A percentile compares a stretch with the other conserved stretches of the same genome.
phyloP scores from a whole-genome alignment of 345 rosid genomes.

The Brassica nigra region DNA sequence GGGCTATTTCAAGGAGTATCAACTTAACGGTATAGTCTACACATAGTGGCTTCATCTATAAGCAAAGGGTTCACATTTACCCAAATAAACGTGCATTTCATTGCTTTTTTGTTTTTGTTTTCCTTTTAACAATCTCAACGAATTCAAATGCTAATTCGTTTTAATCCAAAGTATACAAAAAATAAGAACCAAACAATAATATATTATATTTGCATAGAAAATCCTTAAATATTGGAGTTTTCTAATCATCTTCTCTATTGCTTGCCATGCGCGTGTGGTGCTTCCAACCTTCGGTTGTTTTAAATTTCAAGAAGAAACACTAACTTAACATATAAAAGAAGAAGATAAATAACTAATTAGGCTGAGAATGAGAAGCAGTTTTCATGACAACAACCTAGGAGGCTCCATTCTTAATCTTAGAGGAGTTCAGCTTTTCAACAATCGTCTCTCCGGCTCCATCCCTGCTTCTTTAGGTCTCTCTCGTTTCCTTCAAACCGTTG shows the following conservation, averaged over 20 bases:
- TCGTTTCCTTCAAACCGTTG: constrained; percentile 71
- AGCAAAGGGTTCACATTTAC: constrained; percentile 34
- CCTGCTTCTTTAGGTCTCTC: constrained; percentile 78
- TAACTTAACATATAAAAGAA: too few species aligned
- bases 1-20: background rate
- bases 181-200: background rate
- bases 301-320: too few species aligned
- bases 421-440: constrained; percentile 89
- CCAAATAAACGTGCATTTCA: constrained; percentile 32
- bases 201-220: too few species aligned
- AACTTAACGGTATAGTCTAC: background rate
- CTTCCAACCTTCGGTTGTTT: constrained; percentile 25
- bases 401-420: constrained; percentile 76
- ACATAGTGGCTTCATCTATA: constrained; percentile 33
- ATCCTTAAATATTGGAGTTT: too few species aligned
- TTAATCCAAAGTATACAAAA: background rate
- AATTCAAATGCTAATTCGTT: background rate
- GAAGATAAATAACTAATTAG: too few species aligned
- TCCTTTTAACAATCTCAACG: background rate
- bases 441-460: constrained; percentile 74
- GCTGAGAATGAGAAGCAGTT: constrained; percentile 34
- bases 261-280: too few species aligned
- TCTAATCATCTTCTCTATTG: too few species aligned
- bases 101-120: background rate
- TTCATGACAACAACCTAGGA: constrained; percentile 73